phyloP scores from a whole-genome alignment of 176 grass and related monocot genomes.

The Bonia amplexicaulis region DNA sequence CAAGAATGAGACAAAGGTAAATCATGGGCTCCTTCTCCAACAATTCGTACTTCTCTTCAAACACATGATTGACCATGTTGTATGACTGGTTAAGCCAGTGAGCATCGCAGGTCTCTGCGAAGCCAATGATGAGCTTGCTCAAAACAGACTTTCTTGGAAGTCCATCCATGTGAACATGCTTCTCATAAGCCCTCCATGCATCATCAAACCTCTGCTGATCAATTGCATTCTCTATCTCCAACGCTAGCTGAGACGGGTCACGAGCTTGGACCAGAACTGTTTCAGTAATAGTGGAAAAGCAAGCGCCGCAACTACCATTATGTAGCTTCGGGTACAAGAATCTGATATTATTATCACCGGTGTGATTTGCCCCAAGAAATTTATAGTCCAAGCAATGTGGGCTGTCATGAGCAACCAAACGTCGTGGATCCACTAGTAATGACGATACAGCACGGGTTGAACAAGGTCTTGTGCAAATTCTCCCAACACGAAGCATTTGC shows the following conservation, averaged over 20 bases:
- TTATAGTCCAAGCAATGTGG: neutral
- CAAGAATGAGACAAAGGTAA: constrained; percentile 68
- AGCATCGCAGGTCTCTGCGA: constrained; percentile 54
- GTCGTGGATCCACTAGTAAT: neutral
- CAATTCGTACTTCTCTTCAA: constrained; percentile 41
- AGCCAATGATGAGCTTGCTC: constrained; percentile 62
- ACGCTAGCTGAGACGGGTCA: constrained; percentile 48
- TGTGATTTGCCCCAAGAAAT: neutral
- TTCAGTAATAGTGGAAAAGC: constrained; percentile 48
- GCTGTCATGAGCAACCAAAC: neutral
- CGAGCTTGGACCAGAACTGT: constrained; percentile 62
- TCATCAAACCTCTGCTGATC: constrained; percentile 62
- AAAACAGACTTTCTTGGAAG: constrained; percentile 65
- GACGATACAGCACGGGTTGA: neutral
- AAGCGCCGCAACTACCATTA: neutral
- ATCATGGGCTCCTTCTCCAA: constrained; percentile 71
- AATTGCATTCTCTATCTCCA: constrained; percentile 56
- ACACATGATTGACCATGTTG: constrained; percentile 44
- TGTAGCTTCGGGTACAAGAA: neutral
- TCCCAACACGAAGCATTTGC: constrained; percentile 33
- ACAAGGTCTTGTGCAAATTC: constrained; percentile 10
- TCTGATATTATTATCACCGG: neutral
- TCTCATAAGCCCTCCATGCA: constrained; percentile 76
- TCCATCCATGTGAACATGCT: constrained; percentile 58
- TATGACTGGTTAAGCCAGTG: constrained; percentile 67